Conservation (phyloP, 805 yeast species). For the Crinitomyces ghanaensis region DNA sequence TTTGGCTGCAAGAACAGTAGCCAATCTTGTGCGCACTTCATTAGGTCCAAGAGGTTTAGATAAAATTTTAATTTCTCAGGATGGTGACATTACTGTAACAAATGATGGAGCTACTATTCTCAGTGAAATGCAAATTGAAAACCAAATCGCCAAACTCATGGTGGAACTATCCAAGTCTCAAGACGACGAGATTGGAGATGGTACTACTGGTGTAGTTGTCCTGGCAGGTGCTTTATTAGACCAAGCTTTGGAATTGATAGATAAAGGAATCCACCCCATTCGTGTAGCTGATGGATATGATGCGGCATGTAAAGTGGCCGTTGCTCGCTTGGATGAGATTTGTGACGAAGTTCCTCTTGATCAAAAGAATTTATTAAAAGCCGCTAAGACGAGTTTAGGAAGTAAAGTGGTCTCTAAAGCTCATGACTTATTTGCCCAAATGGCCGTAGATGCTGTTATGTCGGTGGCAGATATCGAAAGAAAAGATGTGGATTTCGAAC, state of each 20-base stretch:
- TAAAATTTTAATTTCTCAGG: conserved; percentile 87
- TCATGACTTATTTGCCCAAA: conserved; percentile 86
- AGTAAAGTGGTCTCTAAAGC: conserved; percentile 91
- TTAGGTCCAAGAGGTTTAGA: conserved; percentile 98
- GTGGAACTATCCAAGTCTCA: conserved; percentile 91
- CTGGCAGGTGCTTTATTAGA: conserved; percentile 89
- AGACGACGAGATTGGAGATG: conserved; percentile 98
- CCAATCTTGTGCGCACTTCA: conserved; percentile 83
- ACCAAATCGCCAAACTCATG: conserved; percentile 88
- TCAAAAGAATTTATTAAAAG: conserved; percentile 52
- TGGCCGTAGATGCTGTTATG: conserved; percentile 94
- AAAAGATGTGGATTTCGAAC: conserved; percentile 93
- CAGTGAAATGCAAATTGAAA: conserved; percentile 90
- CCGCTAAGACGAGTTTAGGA: conserved; percentile 91
- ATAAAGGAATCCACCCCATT: conserved; percentile 95
- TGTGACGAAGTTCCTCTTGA: conserved; percentile 55
- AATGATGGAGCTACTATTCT: conserved; percentile 98
- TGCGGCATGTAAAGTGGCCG: conserved; percentile 89
- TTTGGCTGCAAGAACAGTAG: conserved; percentile 88
- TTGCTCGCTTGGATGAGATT: conserved; percentile 57
- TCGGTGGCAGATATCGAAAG: conserved; percentile 86
- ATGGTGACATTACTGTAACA: conserved; percentile 95
- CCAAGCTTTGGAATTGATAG: conserved; percentile 88
- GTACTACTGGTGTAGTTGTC: conserved; percentile 98
- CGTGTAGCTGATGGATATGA: conserved; percentile 95